Conservation (phyloP, 2,329 filamentous ascomycete genomes). For the Phialophora expanda region DNA sequence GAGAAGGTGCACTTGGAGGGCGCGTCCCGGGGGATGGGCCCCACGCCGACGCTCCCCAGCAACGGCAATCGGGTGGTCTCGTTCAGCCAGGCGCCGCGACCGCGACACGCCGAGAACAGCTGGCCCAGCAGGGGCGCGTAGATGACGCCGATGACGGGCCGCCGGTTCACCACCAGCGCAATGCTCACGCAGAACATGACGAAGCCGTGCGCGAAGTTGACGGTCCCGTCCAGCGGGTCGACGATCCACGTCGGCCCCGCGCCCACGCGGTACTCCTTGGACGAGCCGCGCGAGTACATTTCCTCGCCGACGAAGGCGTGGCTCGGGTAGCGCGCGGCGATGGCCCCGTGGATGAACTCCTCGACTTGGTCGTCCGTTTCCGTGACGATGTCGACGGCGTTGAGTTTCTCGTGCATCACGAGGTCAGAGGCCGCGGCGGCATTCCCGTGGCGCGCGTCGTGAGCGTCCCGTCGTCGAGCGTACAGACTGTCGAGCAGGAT, state of each 20-base stretch:
- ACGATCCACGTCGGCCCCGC: slow-evolving; percentile 73
- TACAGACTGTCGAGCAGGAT: slow-evolving; percentile 70
- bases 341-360: slow-evolving; percentile 67
- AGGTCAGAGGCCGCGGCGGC: slow-evolving; percentile 35
- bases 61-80: slow-evolving; percentile 65
- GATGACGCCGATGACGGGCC: slow-evolving; percentile 72
- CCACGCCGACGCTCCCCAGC: slow-evolving; percentile 61
- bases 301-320: slow-evolving; percentile 82
- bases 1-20: slow-evolving; percentile 73
- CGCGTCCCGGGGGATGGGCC: slow-evolving; percentile 66
- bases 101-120: slow-evolving; percentile 70
- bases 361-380: slow-evolving; percentile 78
- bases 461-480: slow-evolving; percentile 52
- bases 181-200: slow-evolving; percentile 84
- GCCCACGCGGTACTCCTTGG: slow-evolving; percentile 70
- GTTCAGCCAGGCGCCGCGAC: slow-evolving; percentile 72
- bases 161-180: slow-evolving; percentile 65
- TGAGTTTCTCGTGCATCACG: slow-evolving; percentile 69
- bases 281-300: slow-evolving; percentile 64
- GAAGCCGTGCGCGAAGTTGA: slow-evolving; percentile 81
- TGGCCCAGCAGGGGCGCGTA: slow-evolving; percentile 73
- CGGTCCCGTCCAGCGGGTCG: slow-evolving; percentile 77
- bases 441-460: too few relatives aligned
- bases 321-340: slow-evolving; percentile 64
- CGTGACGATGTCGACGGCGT: slow-evolving; percentile 76